phyloP scores from a whole-genome alignment of 192 early-diverging fungal genomes.

The Glomus cerebriforme region DNA sequence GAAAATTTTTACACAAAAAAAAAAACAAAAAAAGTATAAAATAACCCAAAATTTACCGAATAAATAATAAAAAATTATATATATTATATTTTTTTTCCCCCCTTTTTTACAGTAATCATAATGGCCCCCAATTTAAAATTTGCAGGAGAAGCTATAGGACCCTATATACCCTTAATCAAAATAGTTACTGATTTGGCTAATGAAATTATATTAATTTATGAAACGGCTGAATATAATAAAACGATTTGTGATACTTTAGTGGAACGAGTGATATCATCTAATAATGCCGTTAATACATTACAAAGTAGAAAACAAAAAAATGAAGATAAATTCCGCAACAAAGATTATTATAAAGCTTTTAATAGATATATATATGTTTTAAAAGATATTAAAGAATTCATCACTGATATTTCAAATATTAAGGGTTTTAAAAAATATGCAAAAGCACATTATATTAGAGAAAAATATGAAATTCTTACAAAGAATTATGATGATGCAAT shows the following conservation, averaged over 20 bases:
- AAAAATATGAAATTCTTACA: neutral
- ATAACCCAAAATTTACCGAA: too few relatives aligned
- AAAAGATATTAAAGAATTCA: conserved; percentile 24
- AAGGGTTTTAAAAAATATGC: conserved; percentile 3
- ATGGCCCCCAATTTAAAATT: too few relatives aligned
- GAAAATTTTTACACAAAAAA: too few relatives aligned
- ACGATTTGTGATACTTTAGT: conserved; percentile 16
- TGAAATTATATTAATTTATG: conserved; percentile 15
- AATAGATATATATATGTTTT: neutral
- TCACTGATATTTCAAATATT: conserved; percentile 13
- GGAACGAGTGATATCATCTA: neutral
- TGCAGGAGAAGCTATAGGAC: too few relatives aligned
- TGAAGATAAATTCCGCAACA: neutral
- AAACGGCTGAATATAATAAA: conserved; percentile 26
- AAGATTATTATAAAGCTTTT: too few relatives aligned
- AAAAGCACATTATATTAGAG: neutral
- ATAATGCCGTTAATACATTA: neutral
- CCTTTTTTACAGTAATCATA: too few relatives aligned
- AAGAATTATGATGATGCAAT: neutral
- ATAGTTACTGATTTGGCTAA: too few relatives aligned
- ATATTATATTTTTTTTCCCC: too few relatives aligned
- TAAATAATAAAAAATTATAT: too few relatives aligned
- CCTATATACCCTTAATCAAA: too few relatives aligned
- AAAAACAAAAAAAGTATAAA: too few relatives aligned
- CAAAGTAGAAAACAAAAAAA: neutral